Conservation (phyloP, 345 rosid species). For the Kandelia obovata region DNA sequence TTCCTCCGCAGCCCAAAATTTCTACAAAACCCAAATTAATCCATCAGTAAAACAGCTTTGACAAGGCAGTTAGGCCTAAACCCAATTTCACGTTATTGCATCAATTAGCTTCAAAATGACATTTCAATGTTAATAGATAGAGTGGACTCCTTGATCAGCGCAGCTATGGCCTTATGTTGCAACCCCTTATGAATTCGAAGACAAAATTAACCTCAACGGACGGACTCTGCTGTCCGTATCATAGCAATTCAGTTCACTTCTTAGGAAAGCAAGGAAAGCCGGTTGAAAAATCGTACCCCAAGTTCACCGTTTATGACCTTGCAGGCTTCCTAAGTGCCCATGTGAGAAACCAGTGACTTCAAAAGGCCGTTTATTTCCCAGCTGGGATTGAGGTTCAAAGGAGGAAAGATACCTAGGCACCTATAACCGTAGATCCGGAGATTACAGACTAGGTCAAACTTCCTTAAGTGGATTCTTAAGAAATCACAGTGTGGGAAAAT, state of each 20-base stretch:
- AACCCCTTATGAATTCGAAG: slow-evolving; percentile 29
- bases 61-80: slow-evolving; percentile 45
- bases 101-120: slow-evolving; percentile 34
- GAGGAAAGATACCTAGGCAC: slow-evolving; percentile 1
- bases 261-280: slow-evolving; percentile 44
- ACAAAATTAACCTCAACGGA: slow-evolving; percentile 27
- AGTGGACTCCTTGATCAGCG: slow-evolving; percentile 23
- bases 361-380: slow-evolving; percentile 34
- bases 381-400: slow-evolving; percentile 26
- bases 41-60: slow-evolving; percentile 43
- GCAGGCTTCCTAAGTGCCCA: slow-evolving; percentile 37
- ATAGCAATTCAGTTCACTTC: slow-evolving; percentile 43
- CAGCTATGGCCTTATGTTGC: slow-evolving; percentile 32
- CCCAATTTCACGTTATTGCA: slow-evolving; percentile 30
- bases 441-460: too few relatives aligned
- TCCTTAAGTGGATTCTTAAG: too few relatives aligned
- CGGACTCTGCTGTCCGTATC: slow-evolving; percentile 27
- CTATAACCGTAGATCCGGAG: too few relatives aligned
- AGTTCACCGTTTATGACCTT: slow-evolving; percentile 27
- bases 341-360: slow-evolving; percentile 42
- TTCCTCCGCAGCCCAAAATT: slow-evolving; percentile 26
- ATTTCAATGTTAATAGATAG: slow-evolving; percentile 12
- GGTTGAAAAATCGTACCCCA: slow-evolving; percentile 36
- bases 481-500: slow-evolving; percentile 4
- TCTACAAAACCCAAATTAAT: slow-evolving; percentile 35